A percentile compares a stretch with the other conserved stretches of the same genome.
phyloP scores from a whole-genome alignment of 2,329 filamentous ascomycete genomes.

The Apiospora sp. region DNA sequence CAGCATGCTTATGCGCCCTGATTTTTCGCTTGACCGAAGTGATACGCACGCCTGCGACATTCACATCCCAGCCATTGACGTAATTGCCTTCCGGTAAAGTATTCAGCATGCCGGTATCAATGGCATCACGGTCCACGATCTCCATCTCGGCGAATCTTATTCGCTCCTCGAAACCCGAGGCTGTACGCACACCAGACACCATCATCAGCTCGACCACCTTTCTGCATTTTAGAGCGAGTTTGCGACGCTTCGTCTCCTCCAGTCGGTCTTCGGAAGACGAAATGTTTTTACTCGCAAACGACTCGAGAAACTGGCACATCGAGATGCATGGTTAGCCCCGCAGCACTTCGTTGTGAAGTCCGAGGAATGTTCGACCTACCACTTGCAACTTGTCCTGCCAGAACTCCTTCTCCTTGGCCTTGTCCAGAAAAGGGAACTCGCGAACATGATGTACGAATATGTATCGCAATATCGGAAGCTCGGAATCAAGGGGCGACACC shows the following conservation, averaged over 20 bases:
- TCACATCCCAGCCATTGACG: conserved; percentile 97
- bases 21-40: conserved; percentile 85
- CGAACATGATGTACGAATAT: conserved; percentile 98
- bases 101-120: conserved; percentile 86
- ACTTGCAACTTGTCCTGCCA: conserved; percentile 98
- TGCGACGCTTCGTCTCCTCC: conserved; percentile 94
- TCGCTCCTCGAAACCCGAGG: conserved; percentile 95
- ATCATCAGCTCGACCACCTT: conserved; percentile 99
- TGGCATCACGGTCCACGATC: conserved; percentile 91
- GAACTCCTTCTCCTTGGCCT: conserved; percentile 97
- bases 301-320: conserved; percentile 81
- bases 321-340: neutral
- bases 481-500: conserved; percentile 90
- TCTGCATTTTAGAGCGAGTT: conserved; percentile 89
- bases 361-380: conserved; percentile 59
- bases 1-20: conserved; percentile 89
- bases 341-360: conserved; percentile 22
- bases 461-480: conserved; percentile 90
- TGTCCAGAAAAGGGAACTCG: conserved; percentile 96
- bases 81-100: conserved; percentile 90
- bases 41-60: conserved; percentile 87
- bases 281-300: conserved; percentile 95
- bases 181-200: conserved; percentile 95
- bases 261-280: conserved; percentile 95
- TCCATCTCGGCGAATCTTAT: conserved; percentile 98